Conservation (phyloP, 805 yeast species). For the Blastobotrys muscicola region DNA sequence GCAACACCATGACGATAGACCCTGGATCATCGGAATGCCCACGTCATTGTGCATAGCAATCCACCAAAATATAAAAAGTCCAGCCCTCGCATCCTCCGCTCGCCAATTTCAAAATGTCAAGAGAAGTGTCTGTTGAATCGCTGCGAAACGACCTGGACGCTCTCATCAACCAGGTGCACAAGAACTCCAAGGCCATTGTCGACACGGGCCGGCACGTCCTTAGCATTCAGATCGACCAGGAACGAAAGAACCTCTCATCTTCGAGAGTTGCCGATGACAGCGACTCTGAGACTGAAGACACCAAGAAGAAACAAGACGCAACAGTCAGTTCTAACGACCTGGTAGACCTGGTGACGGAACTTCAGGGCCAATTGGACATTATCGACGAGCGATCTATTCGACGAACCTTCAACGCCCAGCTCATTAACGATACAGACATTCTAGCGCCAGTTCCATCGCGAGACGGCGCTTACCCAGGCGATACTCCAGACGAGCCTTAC, state of each 20-base stretch:
- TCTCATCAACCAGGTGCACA: conserved; percentile 39
- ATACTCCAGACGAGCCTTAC: conserved; percentile 3
- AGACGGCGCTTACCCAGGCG: conserved; percentile 61
- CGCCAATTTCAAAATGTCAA: neutral
- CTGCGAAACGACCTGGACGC: conserved; percentile 22
- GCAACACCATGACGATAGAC: neutral
- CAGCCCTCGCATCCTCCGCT: no score
- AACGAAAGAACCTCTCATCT: conserved; percentile 30
- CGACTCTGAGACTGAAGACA: conserved; percentile 6
- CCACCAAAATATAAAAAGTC: no score
- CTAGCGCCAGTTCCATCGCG: conserved; percentile 66
- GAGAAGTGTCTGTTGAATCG: conserved; percentile 3
- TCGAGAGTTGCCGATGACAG: conserved; percentile 2
- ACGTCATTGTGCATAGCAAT: no score
- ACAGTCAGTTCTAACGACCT: conserved; percentile 66
- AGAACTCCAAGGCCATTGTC: conserved; percentile 56
- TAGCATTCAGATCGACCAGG: conserved; percentile 52
- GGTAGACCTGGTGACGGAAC: conserved; percentile 77
- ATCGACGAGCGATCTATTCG: conserved; percentile 66
- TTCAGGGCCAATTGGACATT: conserved; percentile 76
- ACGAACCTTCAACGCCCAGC: conserved; percentile 55
- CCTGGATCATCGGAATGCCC: neutral
- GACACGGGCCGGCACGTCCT: conserved; percentile 75
- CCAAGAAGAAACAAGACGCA: conserved; percentile 25
- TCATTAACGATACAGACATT: conserved; percentile 32